Conservation (phyloP, 305 asterid genomes). For the Fraxinus platypoda region DNA sequence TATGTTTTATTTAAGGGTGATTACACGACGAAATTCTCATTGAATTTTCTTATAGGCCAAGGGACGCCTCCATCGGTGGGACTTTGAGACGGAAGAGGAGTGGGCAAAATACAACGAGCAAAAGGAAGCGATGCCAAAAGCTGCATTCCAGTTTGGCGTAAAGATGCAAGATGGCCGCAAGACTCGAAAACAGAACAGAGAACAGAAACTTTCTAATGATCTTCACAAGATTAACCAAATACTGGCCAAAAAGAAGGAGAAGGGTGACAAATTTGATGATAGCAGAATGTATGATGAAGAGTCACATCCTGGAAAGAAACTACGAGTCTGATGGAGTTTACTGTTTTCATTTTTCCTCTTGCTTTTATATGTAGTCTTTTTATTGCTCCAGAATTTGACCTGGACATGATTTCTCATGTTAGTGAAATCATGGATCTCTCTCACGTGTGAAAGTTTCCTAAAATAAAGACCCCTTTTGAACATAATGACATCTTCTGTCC, state of each 20-base stretch:
- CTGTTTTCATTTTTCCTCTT: neutral
- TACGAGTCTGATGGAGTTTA: slow-evolving; percentile 48
- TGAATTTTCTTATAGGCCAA: slow-evolving; percentile 58
- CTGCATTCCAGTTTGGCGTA: slow-evolving; percentile 99
- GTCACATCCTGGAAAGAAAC: slow-evolving; percentile 80
- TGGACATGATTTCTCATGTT: neutral
- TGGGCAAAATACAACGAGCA: slow-evolving; percentile 97
- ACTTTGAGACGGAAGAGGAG: slow-evolving; percentile 97
- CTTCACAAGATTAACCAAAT: slow-evolving; percentile 90
- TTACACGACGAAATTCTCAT: neutral
- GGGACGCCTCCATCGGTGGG: slow-evolving; percentile 98
- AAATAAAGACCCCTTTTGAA: neutral
- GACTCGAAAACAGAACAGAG: slow-evolving; percentile 93
- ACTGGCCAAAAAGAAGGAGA: slow-evolving; percentile 80
- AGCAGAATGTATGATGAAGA: slow-evolving; percentile 52
- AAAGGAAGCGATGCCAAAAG: slow-evolving; percentile 99
- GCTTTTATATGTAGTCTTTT: neutral
- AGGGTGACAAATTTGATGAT: slow-evolving; percentile 53
- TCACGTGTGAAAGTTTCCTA: neutral
- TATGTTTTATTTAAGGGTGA: neutral
- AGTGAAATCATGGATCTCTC: neutral
- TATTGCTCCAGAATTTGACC: neutral
- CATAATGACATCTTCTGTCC: neutral
- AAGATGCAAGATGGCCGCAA: slow-evolving; percentile 99
- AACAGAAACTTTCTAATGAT: slow-evolving; percentile 88